Percentiles rank a stretch among this genome's conserved stretches.
Conservation (phyloP, 768 basidiomycete genomes). For the Mrakia frigida region DNA sequence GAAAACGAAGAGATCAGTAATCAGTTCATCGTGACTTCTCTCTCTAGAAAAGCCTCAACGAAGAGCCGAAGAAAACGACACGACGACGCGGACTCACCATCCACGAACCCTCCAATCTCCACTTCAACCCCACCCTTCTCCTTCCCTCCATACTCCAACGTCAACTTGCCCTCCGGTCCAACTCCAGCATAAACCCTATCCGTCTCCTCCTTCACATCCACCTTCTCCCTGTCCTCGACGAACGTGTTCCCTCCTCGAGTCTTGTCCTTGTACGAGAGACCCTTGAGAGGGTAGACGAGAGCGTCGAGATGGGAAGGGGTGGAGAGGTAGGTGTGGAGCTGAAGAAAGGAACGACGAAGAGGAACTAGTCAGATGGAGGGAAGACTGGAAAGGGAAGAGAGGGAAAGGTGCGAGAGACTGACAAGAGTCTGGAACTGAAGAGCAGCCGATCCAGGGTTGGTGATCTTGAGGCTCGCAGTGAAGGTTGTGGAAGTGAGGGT, state of each 20-base stretch:
- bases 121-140: slow-evolving; percentile 31
- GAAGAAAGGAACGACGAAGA: neutral
- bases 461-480: slow-evolving; percentile 71
- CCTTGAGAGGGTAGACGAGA: slow-evolving; percentile 61
- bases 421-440: slow-evolving; percentile 81
- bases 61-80: neutral
- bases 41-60: too few species aligned
- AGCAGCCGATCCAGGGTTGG: slow-evolving; percentile 56
- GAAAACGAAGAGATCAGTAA: too few species aligned
- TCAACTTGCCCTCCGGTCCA: slow-evolving; percentile 51
- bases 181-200: slow-evolving; percentile 74
- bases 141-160: slow-evolving; percentile 36
- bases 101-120: slow-evolving; percentile 9
- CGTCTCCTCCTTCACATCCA: slow-evolving; percentile 61
- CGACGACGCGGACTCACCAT: neutral
- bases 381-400: neutral
- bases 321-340: slow-evolving; percentile 79
- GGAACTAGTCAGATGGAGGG: neutral
- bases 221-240: slow-evolving; percentile 56
- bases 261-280: slow-evolving; percentile 73
- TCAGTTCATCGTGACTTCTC: too few species aligned
- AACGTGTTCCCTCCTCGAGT: slow-evolving; percentile 38
- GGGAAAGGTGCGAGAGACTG: neutral
- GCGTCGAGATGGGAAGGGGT: slow-evolving; percentile 49
- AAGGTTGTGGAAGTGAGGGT: slow-evolving; percentile 69